phyloP scores from a whole-genome alignment of 345 rosid genomes.

The Firmiana major region DNA sequence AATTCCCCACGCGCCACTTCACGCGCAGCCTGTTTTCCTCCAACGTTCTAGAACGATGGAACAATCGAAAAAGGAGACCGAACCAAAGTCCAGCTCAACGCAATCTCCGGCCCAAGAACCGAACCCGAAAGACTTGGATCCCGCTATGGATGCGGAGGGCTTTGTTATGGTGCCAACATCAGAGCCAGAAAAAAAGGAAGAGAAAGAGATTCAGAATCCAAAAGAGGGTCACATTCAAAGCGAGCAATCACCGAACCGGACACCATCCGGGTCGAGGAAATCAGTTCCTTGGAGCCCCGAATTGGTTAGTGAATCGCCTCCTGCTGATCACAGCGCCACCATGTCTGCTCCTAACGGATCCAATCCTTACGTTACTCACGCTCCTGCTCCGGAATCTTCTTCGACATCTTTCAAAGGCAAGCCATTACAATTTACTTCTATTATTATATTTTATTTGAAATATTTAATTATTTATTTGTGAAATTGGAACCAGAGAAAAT shows the following conservation, averaged over 20 bases:
- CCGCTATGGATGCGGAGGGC: slow-evolving; percentile 28
- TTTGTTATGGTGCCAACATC: slow-evolving; percentile 23
- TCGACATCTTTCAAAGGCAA: slow-evolving; percentile 52
- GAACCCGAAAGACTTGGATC: slow-evolving; percentile 26
- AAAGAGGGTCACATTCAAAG: slow-evolving; percentile 20
- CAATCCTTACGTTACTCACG: slow-evolving; percentile 49
- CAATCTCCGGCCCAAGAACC: slow-evolving; percentile 16
- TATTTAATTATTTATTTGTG: background rate
- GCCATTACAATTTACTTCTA: background rate
- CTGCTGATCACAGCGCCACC: slow-evolving; percentile 19
- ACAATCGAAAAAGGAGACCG: background rate
- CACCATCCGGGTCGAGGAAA: slow-evolving; percentile 43
- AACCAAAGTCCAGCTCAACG: background rate
- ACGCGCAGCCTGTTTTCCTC: background rate
- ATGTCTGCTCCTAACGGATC: slow-evolving; percentile 33
- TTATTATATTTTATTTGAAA: background rate
- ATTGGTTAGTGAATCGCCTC: slow-evolving; percentile 50
- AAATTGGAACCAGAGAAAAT: slow-evolving; percentile 41
- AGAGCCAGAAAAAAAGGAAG: slow-evolving; percentile 29
- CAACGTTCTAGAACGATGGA: background rate
- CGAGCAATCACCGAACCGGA: slow-evolving; percentile 25
- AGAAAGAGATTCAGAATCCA: slow-evolving; percentile 11
- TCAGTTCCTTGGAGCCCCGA: slow-evolving; percentile 79
- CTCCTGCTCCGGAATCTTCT: slow-evolving; percentile 32
- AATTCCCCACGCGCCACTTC: background rate